Percentiles rank a stretch among this genome's conserved stretches.
phyloP scores from a whole-genome alignment of 305 asterid genomes.

The Caryopteris hybrid region DNA sequence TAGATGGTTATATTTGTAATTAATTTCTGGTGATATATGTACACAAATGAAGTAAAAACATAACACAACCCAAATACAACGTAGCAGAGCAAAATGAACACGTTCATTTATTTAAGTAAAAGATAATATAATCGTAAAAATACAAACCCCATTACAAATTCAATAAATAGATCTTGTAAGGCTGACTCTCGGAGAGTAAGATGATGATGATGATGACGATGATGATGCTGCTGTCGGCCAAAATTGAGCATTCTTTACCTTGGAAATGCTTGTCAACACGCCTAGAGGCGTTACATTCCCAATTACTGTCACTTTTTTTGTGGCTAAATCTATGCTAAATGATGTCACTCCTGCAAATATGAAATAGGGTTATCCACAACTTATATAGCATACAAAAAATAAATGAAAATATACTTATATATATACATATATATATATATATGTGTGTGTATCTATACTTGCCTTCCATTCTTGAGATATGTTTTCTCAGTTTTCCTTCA shows the following conservation, averaged over 20 bases:
- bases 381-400: too few species aligned
- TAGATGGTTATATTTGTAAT: background rate
- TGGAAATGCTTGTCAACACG: conserved; percentile 77
- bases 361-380: background rate
- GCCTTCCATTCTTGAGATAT: conserved; percentile 91
- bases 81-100: background rate
- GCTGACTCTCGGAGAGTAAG: conserved; percentile 29
- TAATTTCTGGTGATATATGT: background rate
- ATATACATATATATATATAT: too few species aligned
- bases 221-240: conserved; percentile 56
- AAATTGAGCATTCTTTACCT: conserved; percentile 79
- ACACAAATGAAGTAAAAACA: background rate
- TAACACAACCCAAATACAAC: background rate
- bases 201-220: conserved; percentile 18
- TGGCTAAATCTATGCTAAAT: conserved; percentile 64
- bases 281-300: conserved; percentile 78
- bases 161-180: conserved; percentile 8
- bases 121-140: background rate
- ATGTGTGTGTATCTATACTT: too few species aligned
- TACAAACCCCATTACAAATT: background rate
- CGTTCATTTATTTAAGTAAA: conserved; percentile 8
- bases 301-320: conserved; percentile 67
- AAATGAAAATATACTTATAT: too few species aligned
- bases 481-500: conserved; percentile 84
- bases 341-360: conserved; percentile 69